These are phyloP conservation scores for Trifolium dubium DNA, from an alignment of 306 rosid genomes.

Conservation along the genomic window DNA sequence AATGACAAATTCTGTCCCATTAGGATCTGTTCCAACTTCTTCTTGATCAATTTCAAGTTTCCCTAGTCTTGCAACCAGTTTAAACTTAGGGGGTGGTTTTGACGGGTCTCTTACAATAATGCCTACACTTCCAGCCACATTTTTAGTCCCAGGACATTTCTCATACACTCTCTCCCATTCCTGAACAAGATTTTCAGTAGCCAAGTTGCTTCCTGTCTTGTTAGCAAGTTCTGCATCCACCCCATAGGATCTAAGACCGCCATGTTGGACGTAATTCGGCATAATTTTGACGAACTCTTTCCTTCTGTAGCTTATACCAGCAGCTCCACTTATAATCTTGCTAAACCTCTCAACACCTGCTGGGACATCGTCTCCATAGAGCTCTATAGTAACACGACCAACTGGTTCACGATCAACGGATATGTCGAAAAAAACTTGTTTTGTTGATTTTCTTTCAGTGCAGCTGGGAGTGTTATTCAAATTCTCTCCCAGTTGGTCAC, in stretches of 20 bases:
- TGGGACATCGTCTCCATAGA: slow-evolving; percentile 65
- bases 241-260: slow-evolving; percentile 84
- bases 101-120: slow-evolving; percentile 84
- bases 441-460: slow-evolving; percentile 57
- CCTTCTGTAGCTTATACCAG: slow-evolving; percentile 88
- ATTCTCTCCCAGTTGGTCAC: slow-evolving; percentile 37
- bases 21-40: slow-evolving; percentile 71
- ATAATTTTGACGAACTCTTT: slow-evolving; percentile 82
- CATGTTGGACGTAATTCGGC: slow-evolving; percentile 73
- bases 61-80: slow-evolving; percentile 78
- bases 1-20: slow-evolving; percentile 80
- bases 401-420: slow-evolving; percentile 71
- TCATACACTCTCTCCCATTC: slow-evolving; percentile 73
- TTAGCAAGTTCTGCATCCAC: slow-evolving; percentile 74
- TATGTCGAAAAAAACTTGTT: slow-evolving; percentile 68
- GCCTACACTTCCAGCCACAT: slow-evolving; percentile 75
- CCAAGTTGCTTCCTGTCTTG: slow-evolving; percentile 61
- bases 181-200: slow-evolving; percentile 49
- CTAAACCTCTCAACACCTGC: slow-evolving; percentile 69
- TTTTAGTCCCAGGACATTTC: slow-evolving; percentile 71
- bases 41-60: slow-evolving; percentile 88
- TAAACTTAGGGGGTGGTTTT: slow-evolving; percentile 74
- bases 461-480: slow-evolving; percentile 42
- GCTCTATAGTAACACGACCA: slow-evolving; percentile 72
- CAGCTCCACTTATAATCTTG: slow-evolving; percentile 79